Evolutionary conservation across 805 yeast species (phyloP).

Genomic region (Metschnikowia orientalis): DNA sequence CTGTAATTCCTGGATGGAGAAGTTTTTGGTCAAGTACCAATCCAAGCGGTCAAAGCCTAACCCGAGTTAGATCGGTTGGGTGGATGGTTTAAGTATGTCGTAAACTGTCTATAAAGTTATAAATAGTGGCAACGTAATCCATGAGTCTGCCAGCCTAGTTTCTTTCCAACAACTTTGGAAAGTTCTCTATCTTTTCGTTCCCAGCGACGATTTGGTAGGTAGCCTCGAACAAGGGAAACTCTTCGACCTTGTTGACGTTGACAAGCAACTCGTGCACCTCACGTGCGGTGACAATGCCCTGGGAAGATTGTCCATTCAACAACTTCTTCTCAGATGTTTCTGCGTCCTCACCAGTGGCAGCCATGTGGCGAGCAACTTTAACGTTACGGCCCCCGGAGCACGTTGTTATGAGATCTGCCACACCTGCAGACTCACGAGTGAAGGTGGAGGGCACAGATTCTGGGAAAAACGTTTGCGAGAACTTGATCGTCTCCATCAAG

Average conservation of each 20-base stretch:
- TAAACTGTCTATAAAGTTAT: slow-evolving; percentile 1
- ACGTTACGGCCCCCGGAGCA: slow-evolving; percentile 98
- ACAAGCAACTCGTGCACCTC: slow-evolving; percentile 85
- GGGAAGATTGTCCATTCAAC: slow-evolving; percentile 94
- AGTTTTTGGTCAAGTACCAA: slow-evolving; percentile 48
- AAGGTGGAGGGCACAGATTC: slow-evolving; percentile 61
- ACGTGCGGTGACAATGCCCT: slow-evolving; percentile 84
- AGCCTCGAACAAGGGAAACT: slow-evolving; percentile 78
- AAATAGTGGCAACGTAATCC: slow-evolving; percentile 2
- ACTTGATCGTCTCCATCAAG: slow-evolving; percentile 80
- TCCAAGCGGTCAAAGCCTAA: slow-evolving; percentile 28
- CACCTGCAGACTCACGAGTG: slow-evolving; percentile 94
- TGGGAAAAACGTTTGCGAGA: slow-evolving; percentile 64
- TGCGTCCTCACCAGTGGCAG: slow-evolving; percentile 71
- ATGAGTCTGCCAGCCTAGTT: no score
- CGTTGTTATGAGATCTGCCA: slow-evolving; percentile 95
- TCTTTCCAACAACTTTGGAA: slow-evolving; percentile 63
- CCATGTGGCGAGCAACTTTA: slow-evolving; percentile 82
- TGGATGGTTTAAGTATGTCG: not conserved
- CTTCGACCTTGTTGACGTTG: slow-evolving; percentile 47
- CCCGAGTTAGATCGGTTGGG: no score
- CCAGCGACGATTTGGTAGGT: slow-evolving; percentile 83
- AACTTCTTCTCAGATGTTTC: slow-evolving; percentile 78
- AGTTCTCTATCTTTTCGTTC: slow-evolving; percentile 63
- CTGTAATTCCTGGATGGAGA: slow-evolving; percentile 61